Evolutionary conservation across 345 rosid genomes (phyloP).

Genomic region (Cardiospermum halicacabum): DNA sequence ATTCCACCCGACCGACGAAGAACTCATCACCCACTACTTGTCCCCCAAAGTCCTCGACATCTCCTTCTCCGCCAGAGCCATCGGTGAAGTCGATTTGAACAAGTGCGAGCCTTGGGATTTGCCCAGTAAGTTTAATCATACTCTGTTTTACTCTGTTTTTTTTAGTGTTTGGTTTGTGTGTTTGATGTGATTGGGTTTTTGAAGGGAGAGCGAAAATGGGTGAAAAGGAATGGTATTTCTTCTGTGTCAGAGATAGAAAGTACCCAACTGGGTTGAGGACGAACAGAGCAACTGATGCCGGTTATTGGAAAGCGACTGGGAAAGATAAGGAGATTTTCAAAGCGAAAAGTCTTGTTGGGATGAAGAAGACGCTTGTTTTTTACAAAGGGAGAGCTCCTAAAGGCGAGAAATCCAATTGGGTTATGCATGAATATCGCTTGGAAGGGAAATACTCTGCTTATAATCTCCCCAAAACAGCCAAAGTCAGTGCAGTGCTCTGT

Average conservation of each 20-base stretch:
- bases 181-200: too few species aligned
- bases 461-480: constrained; percentile 50
- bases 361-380: constrained; percentile 92
- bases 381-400: constrained; percentile 84
- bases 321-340: constrained; percentile 55
- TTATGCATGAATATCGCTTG: constrained; percentile 81
- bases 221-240: constrained; percentile 75
- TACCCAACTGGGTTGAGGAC: constrained; percentile 76
- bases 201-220: constrained; percentile 49
- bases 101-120: constrained; percentile 71
- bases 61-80: constrained; percentile 41
- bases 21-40: constrained; percentile 52
- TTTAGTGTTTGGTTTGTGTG: background rate
- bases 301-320: constrained; percentile 77
- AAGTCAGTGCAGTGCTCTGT: constrained; percentile 30
- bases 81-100: constrained; percentile 65
- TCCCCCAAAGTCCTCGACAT: constrained; percentile 35
- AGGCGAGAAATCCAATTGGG: constrained; percentile 75
- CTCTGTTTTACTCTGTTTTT: background rate
- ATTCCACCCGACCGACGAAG: constrained; percentile 62
- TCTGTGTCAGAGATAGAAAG: constrained; percentile 69
- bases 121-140: constrained; percentile 38
- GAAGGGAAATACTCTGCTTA: constrained; percentile 60
- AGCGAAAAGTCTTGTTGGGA: constrained; percentile 61
- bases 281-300: constrained; percentile 51